These are phyloP conservation scores for Fusarium sp. DNA, from an alignment of 2,329 filamentous ascomycete species.

Conservation along the genomic window DNA sequence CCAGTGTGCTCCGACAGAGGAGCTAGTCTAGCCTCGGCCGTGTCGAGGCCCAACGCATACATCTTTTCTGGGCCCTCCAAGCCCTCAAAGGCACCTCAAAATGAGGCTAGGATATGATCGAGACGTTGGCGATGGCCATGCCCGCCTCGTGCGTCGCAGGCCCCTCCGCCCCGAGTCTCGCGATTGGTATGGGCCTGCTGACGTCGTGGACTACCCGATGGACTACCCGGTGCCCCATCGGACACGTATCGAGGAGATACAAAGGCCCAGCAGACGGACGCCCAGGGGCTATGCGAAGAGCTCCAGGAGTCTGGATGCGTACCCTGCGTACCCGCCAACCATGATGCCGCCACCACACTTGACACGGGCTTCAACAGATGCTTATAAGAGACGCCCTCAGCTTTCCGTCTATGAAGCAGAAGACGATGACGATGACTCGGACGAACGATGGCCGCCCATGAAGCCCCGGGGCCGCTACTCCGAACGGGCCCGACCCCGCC, in stretches of 20 bases:
- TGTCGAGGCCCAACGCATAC: conserved; percentile 41
- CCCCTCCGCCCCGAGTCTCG: conserved; percentile 37
- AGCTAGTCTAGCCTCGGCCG: conserved; percentile 35
- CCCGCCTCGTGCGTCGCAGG: conserved; percentile 43
- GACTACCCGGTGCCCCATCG: conserved; percentile 44
- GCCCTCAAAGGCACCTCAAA: conserved; percentile 38
- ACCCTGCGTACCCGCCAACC: conserved; percentile 41
- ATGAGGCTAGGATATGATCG: conserved; percentile 47
- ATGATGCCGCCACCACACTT: conserved; percentile 45
- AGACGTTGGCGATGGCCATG: conserved; percentile 44
- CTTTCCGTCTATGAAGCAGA: conserved; percentile 42
- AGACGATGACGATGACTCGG: conserved; percentile 38
- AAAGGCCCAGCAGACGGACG: conserved; percentile 46
- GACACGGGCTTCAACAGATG: conserved; percentile 44
- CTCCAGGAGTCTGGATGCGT: conserved; percentile 43
- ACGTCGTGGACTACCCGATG: conserved; percentile 43
- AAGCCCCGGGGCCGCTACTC: conserved; percentile 36
- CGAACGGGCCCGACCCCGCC: conserved; percentile 31
- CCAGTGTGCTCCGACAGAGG: conserved; percentile 28
- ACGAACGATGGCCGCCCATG: conserved; percentile 26
- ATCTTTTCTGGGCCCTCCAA: conserved; percentile 24
- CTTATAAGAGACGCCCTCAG: conserved; percentile 44
- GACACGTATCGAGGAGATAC: conserved; percentile 43
- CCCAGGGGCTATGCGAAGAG: conserved; percentile 38
- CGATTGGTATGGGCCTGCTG: conserved; percentile 42